A percentile compares a stretch with the other conserved stretches of the same genome.
Evolutionary conservation across 352 stramenopile genomes (phyloP).

Genomic region (Pythium guiyangense): DNA sequence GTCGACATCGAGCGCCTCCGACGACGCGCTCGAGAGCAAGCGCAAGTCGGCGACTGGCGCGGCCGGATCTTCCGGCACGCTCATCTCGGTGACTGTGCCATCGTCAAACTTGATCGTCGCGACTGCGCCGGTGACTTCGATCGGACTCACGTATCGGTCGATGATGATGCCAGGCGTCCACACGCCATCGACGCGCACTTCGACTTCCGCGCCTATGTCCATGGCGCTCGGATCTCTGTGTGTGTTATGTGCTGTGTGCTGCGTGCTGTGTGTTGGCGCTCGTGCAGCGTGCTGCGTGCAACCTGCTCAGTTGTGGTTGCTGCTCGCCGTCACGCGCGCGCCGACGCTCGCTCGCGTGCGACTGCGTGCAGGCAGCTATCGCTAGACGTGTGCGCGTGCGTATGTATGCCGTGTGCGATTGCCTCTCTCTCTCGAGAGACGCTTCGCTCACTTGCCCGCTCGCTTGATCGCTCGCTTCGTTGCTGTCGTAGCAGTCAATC

Average conservation of each 20-base stretch:
- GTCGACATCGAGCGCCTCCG: constrained; percentile 46
- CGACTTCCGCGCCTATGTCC: constrained; percentile 62
- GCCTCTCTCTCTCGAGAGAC: no score
- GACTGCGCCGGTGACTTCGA: constrained; percentile 44
- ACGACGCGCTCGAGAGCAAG: constrained; percentile 6
- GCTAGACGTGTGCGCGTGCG: no score
- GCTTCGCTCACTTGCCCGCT: no score
- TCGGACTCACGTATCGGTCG: constrained; percentile 58
- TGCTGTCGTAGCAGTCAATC: no score
- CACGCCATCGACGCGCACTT: constrained; percentile 39
- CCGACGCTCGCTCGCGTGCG: no score
- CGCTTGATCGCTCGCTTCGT: no score
- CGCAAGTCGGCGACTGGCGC: constrained; percentile 24
- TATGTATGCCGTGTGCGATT: no score
- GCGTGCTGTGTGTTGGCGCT: neutral
- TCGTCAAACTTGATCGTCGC: constrained; percentile 66
- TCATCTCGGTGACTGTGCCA: constrained; percentile 39
- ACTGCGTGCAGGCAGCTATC: no score
- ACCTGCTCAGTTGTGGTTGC: neutral
- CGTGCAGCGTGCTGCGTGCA: neutral
- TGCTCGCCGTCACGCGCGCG: no score
- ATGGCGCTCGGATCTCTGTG: constrained; percentile 19
- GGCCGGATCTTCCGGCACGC: constrained; percentile 33
- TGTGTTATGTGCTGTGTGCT: neutral
- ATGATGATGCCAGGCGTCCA: constrained; percentile 54